Conservation (phyloP, 139 green algal species). For the Picochlorum sp. region DNA sequence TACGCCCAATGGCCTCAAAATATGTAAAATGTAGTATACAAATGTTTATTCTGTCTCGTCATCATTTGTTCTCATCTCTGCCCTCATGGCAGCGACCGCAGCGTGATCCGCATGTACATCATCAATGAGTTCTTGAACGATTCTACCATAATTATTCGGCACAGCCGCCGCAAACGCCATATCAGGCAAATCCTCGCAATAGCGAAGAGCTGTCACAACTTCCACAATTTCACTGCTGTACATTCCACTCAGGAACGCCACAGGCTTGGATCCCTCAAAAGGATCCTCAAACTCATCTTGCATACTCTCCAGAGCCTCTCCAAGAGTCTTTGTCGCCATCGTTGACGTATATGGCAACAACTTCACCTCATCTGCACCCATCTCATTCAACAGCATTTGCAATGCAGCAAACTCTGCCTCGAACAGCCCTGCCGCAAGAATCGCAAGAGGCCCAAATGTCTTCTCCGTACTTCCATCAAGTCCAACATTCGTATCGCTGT, state of each 20-base stretch:
- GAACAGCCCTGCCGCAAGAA: slow-evolving; percentile 6
- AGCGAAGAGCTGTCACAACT: slow-evolving; percentile 1
- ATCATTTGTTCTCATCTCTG: not conserved
- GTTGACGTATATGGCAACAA: not conserved
- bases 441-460: slow-evolving; percentile 12
- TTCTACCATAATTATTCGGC: slow-evolving; percentile 7
- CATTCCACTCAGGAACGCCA: slow-evolving; percentile 12
- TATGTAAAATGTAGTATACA: not conserved
- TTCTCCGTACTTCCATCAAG: slow-evolving; percentile 5
- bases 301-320: slow-evolving; percentile 1
- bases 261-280: not conserved
- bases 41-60: not conserved
- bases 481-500: not conserved
- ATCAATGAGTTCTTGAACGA: slow-evolving; percentile 8
- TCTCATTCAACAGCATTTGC: slow-evolving; percentile 5
- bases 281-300: not conserved
- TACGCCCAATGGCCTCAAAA: slow-evolving; percentile 24
- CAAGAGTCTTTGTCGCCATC: not conserved
- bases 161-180: slow-evolving; percentile 17
- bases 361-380: slow-evolving; percentile 6
- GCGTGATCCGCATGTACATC: slow-evolving; percentile 11
- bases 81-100: not conserved
- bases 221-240: slow-evolving; percentile 10
- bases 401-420: slow-evolving; percentile 7
- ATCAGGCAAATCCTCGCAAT: slow-evolving; percentile 10